phyloP scores from a whole-genome alignment of 2,329 filamentous ascomycete species.

The Esteya vermicola region DNA sequence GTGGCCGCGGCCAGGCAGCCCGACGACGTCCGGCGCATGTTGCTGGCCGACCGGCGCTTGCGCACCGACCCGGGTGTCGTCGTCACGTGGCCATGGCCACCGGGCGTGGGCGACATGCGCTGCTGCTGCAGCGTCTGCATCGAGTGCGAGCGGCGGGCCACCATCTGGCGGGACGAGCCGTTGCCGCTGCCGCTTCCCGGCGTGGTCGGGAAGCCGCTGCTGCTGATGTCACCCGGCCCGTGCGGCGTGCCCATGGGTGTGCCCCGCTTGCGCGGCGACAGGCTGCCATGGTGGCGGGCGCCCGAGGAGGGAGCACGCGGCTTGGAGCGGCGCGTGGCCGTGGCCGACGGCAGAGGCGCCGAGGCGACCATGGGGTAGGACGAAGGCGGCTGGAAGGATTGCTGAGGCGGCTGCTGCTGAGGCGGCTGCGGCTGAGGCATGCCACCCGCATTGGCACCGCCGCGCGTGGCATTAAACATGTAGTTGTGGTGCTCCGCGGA shows the following conservation, averaged over 20 bases:
- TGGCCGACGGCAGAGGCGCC: slow-evolving; percentile 1
- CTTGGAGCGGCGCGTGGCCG: slow-evolving; percentile 22
- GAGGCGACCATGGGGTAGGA: neutral
- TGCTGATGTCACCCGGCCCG: too few species aligned
- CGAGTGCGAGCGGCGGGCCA: slow-evolving; percentile 14
- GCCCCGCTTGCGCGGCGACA: slow-evolving; percentile 4
- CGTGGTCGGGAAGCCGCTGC: too few species aligned
- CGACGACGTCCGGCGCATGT: slow-evolving; percentile 11
- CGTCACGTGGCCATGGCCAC: neutral
- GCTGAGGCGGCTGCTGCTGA: slow-evolving; percentile 1
- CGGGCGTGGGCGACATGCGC: neutral
- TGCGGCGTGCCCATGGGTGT: neutral
- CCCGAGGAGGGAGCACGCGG: slow-evolving; percentile 41
- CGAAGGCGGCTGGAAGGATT: neutral
- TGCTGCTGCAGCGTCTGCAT: slow-evolving; percentile 12
- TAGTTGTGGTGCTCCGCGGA: too few species aligned
- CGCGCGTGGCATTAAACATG: too few species aligned
- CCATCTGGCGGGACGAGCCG: slow-evolving; percentile 2
- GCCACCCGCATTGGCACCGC: too few species aligned
- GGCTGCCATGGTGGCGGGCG: slow-evolving; percentile 25
- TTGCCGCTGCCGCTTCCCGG: neutral
- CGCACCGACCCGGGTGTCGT: slow-evolving; percentile 13
- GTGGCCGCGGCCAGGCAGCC: neutral
- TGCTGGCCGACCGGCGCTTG: slow-evolving; percentile 21
- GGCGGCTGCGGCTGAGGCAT: slow-evolving; percentile 1